Percentiles rank a stretch among this genome's conserved stretches.
phyloP scores from a whole-genome alignment of 2,329 filamentous ascomycete species.

The Teratosphaeria destructans region DNA sequence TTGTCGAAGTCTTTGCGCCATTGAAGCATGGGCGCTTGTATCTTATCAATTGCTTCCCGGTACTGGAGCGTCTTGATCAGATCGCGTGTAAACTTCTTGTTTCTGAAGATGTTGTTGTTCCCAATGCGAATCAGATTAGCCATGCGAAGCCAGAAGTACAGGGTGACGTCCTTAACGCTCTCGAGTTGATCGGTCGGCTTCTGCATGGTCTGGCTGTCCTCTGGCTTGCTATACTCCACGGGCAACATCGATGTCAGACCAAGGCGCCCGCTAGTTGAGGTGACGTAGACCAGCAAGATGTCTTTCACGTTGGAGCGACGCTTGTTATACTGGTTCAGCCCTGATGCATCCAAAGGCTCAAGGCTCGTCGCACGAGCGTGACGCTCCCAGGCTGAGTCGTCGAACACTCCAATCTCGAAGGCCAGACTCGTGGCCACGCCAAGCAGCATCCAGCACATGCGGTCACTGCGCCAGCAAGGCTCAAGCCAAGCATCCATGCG shows the following conservation, averaged over 20 bases:
- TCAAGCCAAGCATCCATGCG: conserved; percentile 93
- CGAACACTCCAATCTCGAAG: conserved; percentile 92
- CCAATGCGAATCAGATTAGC: conserved; percentile 85
- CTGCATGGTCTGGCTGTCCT: conserved; percentile 23
- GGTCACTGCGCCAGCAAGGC: conserved; percentile 80
- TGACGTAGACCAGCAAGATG: conserved; percentile 80
- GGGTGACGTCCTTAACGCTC: conserved; percentile 43
- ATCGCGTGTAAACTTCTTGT: conserved; percentile 75
- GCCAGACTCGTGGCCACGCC: conserved; percentile 82
- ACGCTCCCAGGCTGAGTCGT: conserved; percentile 56
- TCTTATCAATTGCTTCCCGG: conserved; percentile 66
- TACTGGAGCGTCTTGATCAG: conserved; percentile 83
- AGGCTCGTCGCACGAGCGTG: conserved; percentile 42
- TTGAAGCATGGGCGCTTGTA: conserved; percentile 64
- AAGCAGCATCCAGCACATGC: conserved; percentile 96
- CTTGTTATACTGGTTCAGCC: conserved; percentile 66
- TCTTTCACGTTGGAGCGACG: conserved; percentile 74
- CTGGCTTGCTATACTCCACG: conserved; percentile 28
- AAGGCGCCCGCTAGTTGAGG: conserved; percentile 83
- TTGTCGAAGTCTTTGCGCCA: conserved; percentile 78
- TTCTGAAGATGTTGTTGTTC: conserved; percentile 80
- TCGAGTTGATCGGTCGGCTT: conserved; percentile 17
- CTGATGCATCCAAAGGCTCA: conserved; percentile 30
- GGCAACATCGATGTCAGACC: conserved; percentile 93
- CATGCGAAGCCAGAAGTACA: conserved; percentile 87